Conservation (phyloP, 306 rosid genomes). For the Senna siamea region DNA sequence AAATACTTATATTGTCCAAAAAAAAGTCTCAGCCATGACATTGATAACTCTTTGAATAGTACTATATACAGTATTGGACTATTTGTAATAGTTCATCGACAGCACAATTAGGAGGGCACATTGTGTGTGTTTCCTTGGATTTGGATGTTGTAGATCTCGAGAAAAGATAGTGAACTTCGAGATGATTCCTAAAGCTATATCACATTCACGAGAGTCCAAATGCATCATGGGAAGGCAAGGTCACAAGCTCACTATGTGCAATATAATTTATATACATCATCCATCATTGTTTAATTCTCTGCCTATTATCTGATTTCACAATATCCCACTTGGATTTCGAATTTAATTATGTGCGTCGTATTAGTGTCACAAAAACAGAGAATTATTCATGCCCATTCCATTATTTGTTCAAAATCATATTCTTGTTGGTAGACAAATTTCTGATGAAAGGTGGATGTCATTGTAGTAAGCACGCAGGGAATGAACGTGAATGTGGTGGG, state of each 20-base stretch:
- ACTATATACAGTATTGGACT: no score
- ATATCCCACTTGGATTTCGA: not conserved
- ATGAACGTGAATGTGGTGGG: conserved; percentile 33
- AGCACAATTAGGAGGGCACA: not conserved
- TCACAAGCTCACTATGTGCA: not conserved
- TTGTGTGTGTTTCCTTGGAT: not conserved
- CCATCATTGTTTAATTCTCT: not conserved
- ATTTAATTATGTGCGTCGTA: no score
- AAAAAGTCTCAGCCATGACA: no score
- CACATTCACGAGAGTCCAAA: conserved; percentile 12
- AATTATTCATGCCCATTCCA: no score
- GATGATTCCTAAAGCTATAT: not conserved
- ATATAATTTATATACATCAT: not conserved
- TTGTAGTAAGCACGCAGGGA: conserved; percentile 5
- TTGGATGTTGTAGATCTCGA: not conserved
- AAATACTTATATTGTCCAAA: no score
- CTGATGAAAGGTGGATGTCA: not conserved
- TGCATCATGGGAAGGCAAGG: not conserved
- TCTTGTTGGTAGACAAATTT: not conserved
- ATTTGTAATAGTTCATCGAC: no score
- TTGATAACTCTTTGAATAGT: not conserved
- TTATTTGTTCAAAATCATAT: no score
- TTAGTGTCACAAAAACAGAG: no score
- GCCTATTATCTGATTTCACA: not conserved
- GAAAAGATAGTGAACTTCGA: not conserved